Conservation (phyloP, 148 eudicot genomes). For the Mesembryanthemum crystallinum region DNA sequence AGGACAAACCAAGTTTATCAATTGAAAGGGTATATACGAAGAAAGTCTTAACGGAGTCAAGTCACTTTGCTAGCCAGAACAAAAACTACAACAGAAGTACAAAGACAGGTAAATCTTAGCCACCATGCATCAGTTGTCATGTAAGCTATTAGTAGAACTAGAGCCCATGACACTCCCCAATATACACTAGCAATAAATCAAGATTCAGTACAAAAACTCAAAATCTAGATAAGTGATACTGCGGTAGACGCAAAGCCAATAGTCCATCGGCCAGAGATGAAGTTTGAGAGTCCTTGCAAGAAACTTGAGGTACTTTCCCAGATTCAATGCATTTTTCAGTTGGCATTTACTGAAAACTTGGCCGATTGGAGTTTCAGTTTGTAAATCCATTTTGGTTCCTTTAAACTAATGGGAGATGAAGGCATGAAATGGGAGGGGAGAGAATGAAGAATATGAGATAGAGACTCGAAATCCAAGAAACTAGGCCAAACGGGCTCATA, state of each 20-base stretch:
- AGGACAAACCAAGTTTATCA: neutral
- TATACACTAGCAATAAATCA: neutral
- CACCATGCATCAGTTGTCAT: neutral
- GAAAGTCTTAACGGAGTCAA: neutral
- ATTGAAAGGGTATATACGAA: neutral
- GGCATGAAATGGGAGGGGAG: no score
- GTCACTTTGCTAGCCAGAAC: neutral
- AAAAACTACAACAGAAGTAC: neutral
- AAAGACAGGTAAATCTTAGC: neutral
- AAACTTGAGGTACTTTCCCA: neutral
- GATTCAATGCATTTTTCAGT: neutral
- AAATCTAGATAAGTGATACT: neutral
- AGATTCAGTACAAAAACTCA: neutral
- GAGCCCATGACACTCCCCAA: neutral
- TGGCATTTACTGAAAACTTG: neutral
- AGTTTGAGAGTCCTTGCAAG: neutral
- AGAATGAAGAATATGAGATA: no score
- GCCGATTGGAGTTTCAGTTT: no score
- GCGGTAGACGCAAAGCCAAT: neutral
- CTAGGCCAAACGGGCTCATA: no score
- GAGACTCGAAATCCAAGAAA: no score
- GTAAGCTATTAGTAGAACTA: neutral
- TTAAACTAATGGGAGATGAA: no score
- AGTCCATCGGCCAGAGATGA: neutral
- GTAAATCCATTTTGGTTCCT: no score